Percentiles rank a stretch among this genome's conserved stretches.
These are phyloP conservation scores for Phytophthora pisi DNA, from an alignment of 352 stramenopile genomes.

Conservation along the genomic window DNA sequence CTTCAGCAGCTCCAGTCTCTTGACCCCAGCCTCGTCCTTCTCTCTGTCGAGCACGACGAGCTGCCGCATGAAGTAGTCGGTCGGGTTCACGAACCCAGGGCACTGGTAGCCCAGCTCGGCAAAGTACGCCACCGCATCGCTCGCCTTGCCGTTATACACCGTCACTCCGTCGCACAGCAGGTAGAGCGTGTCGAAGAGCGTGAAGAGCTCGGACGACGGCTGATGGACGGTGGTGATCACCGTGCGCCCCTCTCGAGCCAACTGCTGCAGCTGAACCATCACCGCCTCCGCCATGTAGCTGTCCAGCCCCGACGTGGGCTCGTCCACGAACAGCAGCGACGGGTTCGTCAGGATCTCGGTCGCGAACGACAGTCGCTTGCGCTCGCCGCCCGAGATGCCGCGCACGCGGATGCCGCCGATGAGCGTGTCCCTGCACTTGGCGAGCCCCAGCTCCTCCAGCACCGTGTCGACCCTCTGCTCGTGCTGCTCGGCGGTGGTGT, in stretches of 20 bases:
- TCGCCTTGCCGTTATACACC: conserved; percentile 43
- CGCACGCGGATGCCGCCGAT: conserved; percentile 46
- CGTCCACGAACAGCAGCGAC: conserved; percentile 85
- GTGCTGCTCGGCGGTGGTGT: conserved; percentile 14
- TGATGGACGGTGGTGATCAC: conserved; percentile 88
- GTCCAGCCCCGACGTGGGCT: conserved; percentile 73
- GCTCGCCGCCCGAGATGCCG: conserved; percentile 74
- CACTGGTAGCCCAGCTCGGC: conserved; percentile 33
- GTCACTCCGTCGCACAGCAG: conserved; percentile 37
- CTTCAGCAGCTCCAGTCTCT: conserved; percentile 29
- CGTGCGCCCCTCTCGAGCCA: conserved; percentile 81
- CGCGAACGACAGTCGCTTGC: conserved; percentile 79
- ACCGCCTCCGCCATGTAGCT: conserved; percentile 66
- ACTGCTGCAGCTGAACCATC: conserved; percentile 52
- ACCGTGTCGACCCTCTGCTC: conserved; percentile 43
- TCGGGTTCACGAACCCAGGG: conserved; percentile 40
- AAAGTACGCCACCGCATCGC: conserved; percentile 43
- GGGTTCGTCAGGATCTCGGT: conserved; percentile 87
- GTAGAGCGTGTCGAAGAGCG: conserved; percentile 46
- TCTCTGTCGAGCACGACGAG: conserved; percentile 43
- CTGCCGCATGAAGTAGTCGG: conserved; percentile 52
- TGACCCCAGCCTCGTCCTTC: conserved; percentile 31
- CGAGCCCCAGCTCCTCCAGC: conserved; percentile 50
- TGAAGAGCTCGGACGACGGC: conserved; percentile 57
- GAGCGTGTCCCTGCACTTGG: conserved; percentile 48